phyloP scores from a whole-genome alignment of 1,139 yeast genomes.

The Martiniozyma asiatica region DNA sequence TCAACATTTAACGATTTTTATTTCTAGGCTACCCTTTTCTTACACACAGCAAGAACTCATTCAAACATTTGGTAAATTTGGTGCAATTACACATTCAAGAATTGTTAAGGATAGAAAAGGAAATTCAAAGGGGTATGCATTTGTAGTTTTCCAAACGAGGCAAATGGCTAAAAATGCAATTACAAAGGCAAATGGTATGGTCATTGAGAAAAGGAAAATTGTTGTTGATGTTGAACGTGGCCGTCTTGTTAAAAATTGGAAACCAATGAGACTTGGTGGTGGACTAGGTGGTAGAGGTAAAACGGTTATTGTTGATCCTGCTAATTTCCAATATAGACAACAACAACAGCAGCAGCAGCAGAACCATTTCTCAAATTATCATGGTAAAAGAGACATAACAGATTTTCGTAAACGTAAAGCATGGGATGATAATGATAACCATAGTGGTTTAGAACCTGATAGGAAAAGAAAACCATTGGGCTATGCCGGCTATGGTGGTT shows the following conservation, averaged over 20 bases:
- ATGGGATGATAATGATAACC: too few relatives aligned
- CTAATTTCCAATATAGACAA: too few relatives aligned
- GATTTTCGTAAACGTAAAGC: too few relatives aligned
- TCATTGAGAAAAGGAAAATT: constrained; percentile 29
- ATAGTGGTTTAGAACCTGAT: too few relatives aligned
- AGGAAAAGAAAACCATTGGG: too few relatives aligned
- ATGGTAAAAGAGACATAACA: too few relatives aligned
- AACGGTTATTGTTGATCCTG: too few relatives aligned
- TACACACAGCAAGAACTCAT: constrained; percentile 40
- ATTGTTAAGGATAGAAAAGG: constrained; percentile 47
- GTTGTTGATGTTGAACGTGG: constrained; percentile 82
- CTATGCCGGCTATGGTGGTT: too few relatives aligned
- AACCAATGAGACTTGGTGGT: constrained; percentile 68
- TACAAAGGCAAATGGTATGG: constrained; percentile 45
- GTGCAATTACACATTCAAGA: constrained; percentile 56
- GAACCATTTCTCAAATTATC: too few relatives aligned
- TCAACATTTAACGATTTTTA: constrained; percentile 68
- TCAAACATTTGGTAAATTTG: constrained; percentile 45
- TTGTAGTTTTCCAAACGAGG: constrained; percentile 57
- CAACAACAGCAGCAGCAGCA: too few relatives aligned
- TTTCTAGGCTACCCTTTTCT: constrained; percentile 63
- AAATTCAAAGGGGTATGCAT: constrained; percentile 74
- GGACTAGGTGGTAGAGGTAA: constrained; percentile 57
- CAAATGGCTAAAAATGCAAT: constrained; percentile 47
- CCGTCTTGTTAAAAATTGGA: constrained; percentile 63